Percentiles rank a stretch among this genome's conserved stretches.
These are phyloP conservation scores for Tetracladium maxilliforme DNA, from an alignment of 2,329 filamentous ascomycete species.

Conservation along the genomic window DNA sequence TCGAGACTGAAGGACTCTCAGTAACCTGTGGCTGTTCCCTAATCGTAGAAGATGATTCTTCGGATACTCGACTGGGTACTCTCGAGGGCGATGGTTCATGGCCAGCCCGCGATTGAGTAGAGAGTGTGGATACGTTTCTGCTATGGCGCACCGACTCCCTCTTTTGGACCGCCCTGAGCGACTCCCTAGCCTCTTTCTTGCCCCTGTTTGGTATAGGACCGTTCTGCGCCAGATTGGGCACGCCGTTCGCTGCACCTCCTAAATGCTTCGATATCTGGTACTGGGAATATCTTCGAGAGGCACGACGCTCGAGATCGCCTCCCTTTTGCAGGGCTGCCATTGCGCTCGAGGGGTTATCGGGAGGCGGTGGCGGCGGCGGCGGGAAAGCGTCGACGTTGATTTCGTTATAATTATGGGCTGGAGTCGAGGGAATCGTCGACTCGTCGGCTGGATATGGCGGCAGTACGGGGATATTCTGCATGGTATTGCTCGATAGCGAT, in stretches of 20 bases:
- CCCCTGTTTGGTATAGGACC: constrained; percentile 76
- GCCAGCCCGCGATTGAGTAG: too few relatives aligned
- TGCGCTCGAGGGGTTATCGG: constrained; percentile 77
- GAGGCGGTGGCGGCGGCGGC: constrained; percentile 64
- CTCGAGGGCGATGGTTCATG: too few relatives aligned
- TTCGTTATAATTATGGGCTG: constrained; percentile 31
- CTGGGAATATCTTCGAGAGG: constrained; percentile 84
- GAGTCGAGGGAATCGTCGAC: constrained; percentile 29
- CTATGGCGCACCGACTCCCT: too few relatives aligned
- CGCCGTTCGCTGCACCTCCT: constrained; percentile 63
- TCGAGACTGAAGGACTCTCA: too few relatives aligned
- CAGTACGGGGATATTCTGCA: constrained; percentile 64
- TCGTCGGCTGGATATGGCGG: constrained; percentile 56
- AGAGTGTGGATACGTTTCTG: too few relatives aligned
- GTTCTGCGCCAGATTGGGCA: constrained; percentile 73
- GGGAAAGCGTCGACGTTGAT: constrained; percentile 45
- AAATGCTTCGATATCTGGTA: constrained; percentile 96
- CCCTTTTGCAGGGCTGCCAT: constrained; percentile 82
- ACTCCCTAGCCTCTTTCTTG: constrained; percentile 71
- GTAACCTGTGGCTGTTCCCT: too few relatives aligned
- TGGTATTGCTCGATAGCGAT: constrained; percentile 56
- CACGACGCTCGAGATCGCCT: constrained; percentile 81
- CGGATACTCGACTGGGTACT: too few relatives aligned
- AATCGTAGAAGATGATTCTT: too few relatives aligned
- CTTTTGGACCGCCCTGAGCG: constrained; percentile 57